Evolutionary conservation across 441 rosid species (phyloP), one percentile per base, ranked within the genome.

Genomic region (Populus trichocarpa): DNA sequence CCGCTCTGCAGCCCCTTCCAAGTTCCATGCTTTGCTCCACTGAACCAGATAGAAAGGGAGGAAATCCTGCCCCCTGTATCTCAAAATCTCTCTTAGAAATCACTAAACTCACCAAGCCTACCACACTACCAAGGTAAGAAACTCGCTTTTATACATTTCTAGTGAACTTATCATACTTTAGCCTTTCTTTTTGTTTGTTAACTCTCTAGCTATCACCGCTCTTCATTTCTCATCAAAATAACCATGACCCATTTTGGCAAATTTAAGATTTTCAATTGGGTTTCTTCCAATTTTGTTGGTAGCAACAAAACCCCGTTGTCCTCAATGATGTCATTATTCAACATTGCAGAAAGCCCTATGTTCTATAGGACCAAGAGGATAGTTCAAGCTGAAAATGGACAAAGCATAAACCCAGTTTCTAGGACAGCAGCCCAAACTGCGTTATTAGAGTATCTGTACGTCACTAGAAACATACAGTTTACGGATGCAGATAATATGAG

Each of bases 361-460:
- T 74, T 78, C 59, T 86, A 84, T 79, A 4, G 90, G 28, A 85
- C 86, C 35, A 81, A 83, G 30, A 79, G 78, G 71, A 61, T 38
- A 14, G 66, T 32, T 64, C 74, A n/a, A 63, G 13, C 38, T 68
- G 78, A 79, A 67, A 75, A 77, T 69, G 40, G 78, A 61, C 77
- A 69, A 71, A 74, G 65, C 16, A 67, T 7, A 11, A 33, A 46
- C 26, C 69, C 81, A 78, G 71, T 88, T 69, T 70, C 91, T 25
- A 77, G 82, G 14, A 87, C 77, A 77, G 81, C 83, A 73, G 97
- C 92, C 6, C 88, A 92, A 79, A 87, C 22, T 78, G 97, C 93
- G 20, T 81, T 95, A 69, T 71, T 87, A 5, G 97, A 93, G 64
- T 95, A 90, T 83, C 84, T 95, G 69, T 88, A 90, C 78, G 79